Percentiles rank a stretch among this genome's conserved stretches.
phyloP scores from a whole-genome alignment of 2,329 filamentous ascomycete genomes.

The Paracamarosporium sp. region DNA sequence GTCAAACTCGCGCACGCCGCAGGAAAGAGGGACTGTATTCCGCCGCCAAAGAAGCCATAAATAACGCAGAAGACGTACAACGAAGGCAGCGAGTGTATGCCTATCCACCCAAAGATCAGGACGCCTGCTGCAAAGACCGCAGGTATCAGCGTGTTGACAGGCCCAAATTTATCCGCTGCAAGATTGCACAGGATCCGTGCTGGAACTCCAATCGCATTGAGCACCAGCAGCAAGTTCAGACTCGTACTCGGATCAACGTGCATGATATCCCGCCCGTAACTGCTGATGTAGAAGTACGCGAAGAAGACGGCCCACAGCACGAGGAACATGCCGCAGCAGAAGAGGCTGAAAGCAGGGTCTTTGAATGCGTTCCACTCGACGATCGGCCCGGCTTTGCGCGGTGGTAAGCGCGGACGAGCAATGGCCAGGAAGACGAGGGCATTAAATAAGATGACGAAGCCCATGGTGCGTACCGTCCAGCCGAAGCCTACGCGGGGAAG shows the following conservation, averaged over 20 bases:
- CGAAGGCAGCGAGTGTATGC: conserved; percentile 44
- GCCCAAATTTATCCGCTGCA: conserved; percentile 51
- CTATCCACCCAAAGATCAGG: conserved; percentile 54
- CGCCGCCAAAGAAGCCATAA: conserved; percentile 58
- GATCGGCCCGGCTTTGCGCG: conserved; percentile 44
- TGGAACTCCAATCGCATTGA: conserved; percentile 54
- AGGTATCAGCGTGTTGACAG: conserved; percentile 48
- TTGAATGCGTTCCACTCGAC: conserved; percentile 46
- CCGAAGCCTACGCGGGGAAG: conserved; percentile 2
- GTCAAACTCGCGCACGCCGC: conserved; percentile 53
- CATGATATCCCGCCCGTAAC: conserved; percentile 50
- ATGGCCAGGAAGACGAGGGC: conserved; percentile 4
- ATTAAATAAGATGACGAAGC: conserved; percentile 37
- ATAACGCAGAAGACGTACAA: conserved; percentile 53
- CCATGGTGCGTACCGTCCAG: conserved; percentile 29
- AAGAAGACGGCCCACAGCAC: conserved; percentile 42
- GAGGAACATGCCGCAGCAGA: conserved; percentile 33
- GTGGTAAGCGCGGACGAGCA: conserved; percentile 32
- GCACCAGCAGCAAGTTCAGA: conserved; percentile 54
- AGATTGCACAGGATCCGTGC: conserved; percentile 58
- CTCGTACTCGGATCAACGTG: conserved; percentile 11
- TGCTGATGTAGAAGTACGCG: conserved; percentile 50
- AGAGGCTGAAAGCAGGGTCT: conserved; percentile 43
- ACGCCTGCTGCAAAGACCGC: conserved; percentile 33
- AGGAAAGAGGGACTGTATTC: conserved; percentile 53